Evolutionary conservation across 163 green algal genomes (phyloP), one percentile per base, ranked within the genome.

Genomic region (Scenedesmus sp.): DNA sequence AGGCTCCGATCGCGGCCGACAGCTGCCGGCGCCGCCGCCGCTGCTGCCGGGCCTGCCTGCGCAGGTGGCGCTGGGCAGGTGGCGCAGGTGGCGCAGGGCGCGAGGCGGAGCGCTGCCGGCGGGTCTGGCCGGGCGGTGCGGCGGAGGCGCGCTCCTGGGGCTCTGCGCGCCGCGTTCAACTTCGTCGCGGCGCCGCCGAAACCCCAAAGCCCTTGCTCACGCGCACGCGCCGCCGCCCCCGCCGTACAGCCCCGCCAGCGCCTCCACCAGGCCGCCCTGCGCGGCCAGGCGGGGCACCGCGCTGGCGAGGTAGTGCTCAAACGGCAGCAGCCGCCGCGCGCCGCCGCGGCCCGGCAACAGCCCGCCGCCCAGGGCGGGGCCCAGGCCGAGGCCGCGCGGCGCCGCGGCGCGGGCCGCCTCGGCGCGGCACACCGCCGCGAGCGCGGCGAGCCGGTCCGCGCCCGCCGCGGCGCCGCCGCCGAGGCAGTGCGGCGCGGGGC

Each of bases 251-350:
- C 47, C 11, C 24, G 28, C 29, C 50, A 75, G 50, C 17, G 53
- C 31, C 5, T 75, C 31, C 5, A 75, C 3, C 4, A 75, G 31
- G 0, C 20, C 50, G 4, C 29, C 29, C 50, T 75, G 66, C 2
- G 66, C 50, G 2, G 33, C 66, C 1, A 75, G 33, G 4, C 50
- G 33, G 2, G 50, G 31, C 22, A 75, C 31, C 39, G 36, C 51
- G 22, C 66, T 51, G 29, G 10, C 34, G 34, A 63, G 34, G 31
- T 51, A 75, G 10, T 75, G 66, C 66, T 75, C 66, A 75, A 75
- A 75, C 50, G 63, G 50, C 39, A 33, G 66, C 0, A 33, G 50
- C 4, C 66, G 48, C n/a, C 66, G 54, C 4, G 50, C 50, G 18
- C 50, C 66, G 17, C 66, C 42, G n/a, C n/a, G n/a, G n/a, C n/a